A percentile compares a stretch with the other conserved stretches of the same genome.
phyloP scores from a whole-genome alignment of 2,329 filamentous ascomycete genomes.

The Penicillium polonicum region DNA sequence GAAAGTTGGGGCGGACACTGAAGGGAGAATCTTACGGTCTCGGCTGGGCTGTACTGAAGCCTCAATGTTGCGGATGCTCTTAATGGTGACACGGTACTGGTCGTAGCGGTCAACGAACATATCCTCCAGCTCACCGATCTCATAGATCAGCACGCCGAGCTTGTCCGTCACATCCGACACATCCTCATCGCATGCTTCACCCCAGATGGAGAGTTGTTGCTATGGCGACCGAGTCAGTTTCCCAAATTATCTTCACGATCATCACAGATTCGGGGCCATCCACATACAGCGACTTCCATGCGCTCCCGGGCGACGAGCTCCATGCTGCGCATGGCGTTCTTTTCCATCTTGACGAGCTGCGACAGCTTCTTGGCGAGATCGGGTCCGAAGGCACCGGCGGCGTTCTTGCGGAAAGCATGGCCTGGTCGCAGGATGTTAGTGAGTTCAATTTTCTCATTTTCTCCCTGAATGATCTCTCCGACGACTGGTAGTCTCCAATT shows the following conservation, averaged over 20 bases:
- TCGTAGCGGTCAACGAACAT: conserved; percentile 99
- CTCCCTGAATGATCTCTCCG: background rate
- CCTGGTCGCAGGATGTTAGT: conserved; percentile 47
- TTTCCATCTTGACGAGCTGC: conserved; percentile 99
- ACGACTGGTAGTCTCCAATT: background rate
- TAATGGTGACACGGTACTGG: conserved; percentile 98
- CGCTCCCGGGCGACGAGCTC: conserved; percentile 92
- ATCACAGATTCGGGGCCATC: background rate
- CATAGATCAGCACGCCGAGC: conserved; percentile 94
- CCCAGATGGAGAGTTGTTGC: conserved; percentile 99
- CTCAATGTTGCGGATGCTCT: conserved; percentile 99
- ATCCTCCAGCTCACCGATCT: conserved; percentile 97
- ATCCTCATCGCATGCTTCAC: conserved; percentile 91
- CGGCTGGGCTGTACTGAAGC: conserved; percentile 96
- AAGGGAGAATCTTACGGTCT: conserved; percentile 67
- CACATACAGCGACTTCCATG: conserved; percentile 94
- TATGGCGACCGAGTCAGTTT: conserved; percentile 41
- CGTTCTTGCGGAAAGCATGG: conserved; percentile 58
- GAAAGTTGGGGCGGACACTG: background rate
- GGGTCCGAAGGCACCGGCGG: conserved; percentile 60
- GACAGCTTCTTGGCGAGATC: conserved; percentile 97
- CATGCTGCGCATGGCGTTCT: conserved; percentile 99
- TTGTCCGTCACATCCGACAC: conserved; percentile 99
- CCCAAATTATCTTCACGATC: background rate
- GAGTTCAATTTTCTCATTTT: background rate